These are phyloP conservation scores for Phytopythium litorale DNA, from an alignment of 352 stramenopile species.

Conservation along the genomic window DNA sequence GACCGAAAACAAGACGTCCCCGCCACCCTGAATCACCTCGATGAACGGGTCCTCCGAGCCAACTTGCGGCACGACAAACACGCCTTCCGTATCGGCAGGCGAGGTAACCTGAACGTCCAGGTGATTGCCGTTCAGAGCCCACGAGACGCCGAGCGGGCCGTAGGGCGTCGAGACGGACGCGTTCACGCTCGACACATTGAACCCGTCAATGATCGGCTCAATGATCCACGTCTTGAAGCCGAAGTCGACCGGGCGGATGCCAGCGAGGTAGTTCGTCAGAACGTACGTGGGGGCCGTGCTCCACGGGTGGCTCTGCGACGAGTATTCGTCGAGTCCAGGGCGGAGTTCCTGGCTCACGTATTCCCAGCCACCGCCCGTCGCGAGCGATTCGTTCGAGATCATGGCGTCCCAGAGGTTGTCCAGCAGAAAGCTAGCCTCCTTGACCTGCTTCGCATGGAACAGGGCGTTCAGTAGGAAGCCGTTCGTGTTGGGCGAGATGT, in stretches of 20 bases:
- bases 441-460: slow-evolving; percentile 14
- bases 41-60: slow-evolving; percentile 11
- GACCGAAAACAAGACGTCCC: background rate
- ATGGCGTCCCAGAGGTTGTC: slow-evolving; percentile 30
- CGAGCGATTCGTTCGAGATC: slow-evolving; percentile 22
- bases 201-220: slow-evolving; percentile 18
- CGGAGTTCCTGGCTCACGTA: slow-evolving; percentile 21
- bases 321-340: slow-evolving; percentile 15
- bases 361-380: slow-evolving; percentile 19
- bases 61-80: slow-evolving; percentile 15
- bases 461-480: slow-evolving; percentile 24
- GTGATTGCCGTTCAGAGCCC: slow-evolving; percentile 6
- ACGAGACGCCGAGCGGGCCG: slow-evolving; percentile 10
- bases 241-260: slow-evolving; percentile 22
- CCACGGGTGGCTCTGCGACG: slow-evolving; percentile 26
- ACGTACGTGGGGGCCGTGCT: slow-evolving; percentile 20
- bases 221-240: slow-evolving; percentile 26
- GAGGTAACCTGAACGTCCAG: slow-evolving; percentile 15
- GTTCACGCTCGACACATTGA: slow-evolving; percentile 22
- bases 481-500: slow-evolving; percentile 31
- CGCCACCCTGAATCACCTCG: slow-evolving; percentile 7
- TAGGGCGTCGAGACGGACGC: slow-evolving; percentile 21
- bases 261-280: slow-evolving; percentile 25
- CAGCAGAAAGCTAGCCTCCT: slow-evolving; percentile 20
- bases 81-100: slow-evolving; percentile 13